Base-by-base conservation (phyloP, 116 monocot genomes). In the Dioscorea cayenensis region DNA sequence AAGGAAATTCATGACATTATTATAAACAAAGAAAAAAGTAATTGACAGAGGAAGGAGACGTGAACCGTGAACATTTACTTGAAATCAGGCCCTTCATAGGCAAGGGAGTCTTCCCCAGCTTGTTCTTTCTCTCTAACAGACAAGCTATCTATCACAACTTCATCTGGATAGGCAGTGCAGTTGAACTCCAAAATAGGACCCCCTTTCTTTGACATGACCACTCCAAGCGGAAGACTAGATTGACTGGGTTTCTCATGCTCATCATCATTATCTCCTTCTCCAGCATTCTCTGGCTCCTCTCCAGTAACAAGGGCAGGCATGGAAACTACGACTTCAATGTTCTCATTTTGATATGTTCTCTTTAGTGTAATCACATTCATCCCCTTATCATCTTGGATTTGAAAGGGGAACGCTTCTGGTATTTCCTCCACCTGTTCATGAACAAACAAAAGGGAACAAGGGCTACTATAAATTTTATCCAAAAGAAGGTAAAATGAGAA, bases 81-180 rank as follows among this genome's bases (percentile, higher is more conserved):
- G 80, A 97, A 97, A 71, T 97, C 97, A 77, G 97, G 97, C 3
- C 97, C 97, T 75, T 97, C 93, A 38, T 97, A 97, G 6, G 87
- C 66, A 67, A 97, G 72, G 78, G 78, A 73, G 22, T 86, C 82
- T 22, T 92, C 87, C 7, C 81, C 90, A 35, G 66, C 38, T 63
- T 58, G 49, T 17, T 65, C 71, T 3, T 49, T 69, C 65, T 88
- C 81, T 37, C 55, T 85, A 5, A 93, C 90, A 58, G 88, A 83
- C 80, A 93, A 73, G 76, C 83, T 79, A 66, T 97, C 90, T 28
- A 97, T 97, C 63, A 66, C 32, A 72, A 97, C 68, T 75, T 97
- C 90, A 63, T 97, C 97, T 0, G 94, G 84, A 70, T 84, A 97
- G 14, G 93, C 97, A 25, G 97, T 90, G 70, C 97, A 97, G 23